Evolutionary conservation across 2,329 filamentous ascomycete genomes (phyloP), one percentile per base, ranked within the genome.

Genomic region (Chlorencoelia australis): DNA sequence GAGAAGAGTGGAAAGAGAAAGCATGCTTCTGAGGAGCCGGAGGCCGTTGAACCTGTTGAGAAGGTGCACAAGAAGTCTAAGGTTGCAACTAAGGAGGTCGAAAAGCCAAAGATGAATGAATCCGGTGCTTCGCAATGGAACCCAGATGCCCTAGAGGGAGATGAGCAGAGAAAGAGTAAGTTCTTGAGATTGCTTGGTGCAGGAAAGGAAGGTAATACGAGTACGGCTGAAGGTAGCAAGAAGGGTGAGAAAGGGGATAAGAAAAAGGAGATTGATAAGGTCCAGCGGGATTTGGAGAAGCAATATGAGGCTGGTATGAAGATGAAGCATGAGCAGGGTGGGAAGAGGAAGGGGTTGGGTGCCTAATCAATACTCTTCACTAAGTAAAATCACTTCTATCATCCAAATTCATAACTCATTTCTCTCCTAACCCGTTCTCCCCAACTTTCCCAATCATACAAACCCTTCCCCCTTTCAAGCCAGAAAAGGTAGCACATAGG

Each of bases 241-340:
- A 41, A 34, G 10, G 39, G 44, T 7, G 34, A 32, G 7, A 33
- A 30, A 6, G 31, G 21, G 1, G 38, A 41, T 17, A 39, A 43
- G 4, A 35, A 39, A 26, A 38, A 39, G 17, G 39, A 44, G 30
- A 50, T 59, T 25, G 31, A 39, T 10, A 50, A 49, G 28, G 46
- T 56, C 10, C 47, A 60, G 39, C 49, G 36, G 24, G 58, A 60
- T 29, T 45, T 61, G 20, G 57, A 59, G 42, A 49, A 46, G 31
- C 59, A 61, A 34, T 61, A 55, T 36, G 51, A 57, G 30, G 47
- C 47, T n/a, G 56, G 59, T 7, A 52, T 59, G 33, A 53, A 50
- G 24, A 52, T 59, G 53, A 61, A 59, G 48, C 49, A 58, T 42
- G 57, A 58, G 43, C 48, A 48, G 7, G 51, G 52, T 2, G 46